Base-by-base conservation (phyloP, 1,139 yeast genomes). In the Yamadazyma atmosphaerica region DNA sequence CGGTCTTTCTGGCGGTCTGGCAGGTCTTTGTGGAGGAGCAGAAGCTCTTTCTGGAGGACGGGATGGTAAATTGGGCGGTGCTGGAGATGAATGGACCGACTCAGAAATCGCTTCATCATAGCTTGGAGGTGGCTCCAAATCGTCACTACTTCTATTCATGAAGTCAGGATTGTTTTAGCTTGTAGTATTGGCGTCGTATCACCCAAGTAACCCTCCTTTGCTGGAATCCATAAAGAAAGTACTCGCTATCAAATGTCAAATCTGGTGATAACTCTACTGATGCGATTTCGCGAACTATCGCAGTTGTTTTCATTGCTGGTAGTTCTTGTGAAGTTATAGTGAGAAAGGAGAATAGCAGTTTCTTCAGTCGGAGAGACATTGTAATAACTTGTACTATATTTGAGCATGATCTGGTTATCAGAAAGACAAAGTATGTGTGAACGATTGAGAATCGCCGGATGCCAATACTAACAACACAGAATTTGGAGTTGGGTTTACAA, bases 401-500 rank as follows among this genome's bases (percentile, higher is more conserved):
- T n/a, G n/a, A n/a, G 5, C 18, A 79, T 79, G 80, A 77, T 86
- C 65, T 86, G 95, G 95, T 72, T 86, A 47, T 77, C 88, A 13
- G 92, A 85, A 55, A 65, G 81, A 50, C 95, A 86, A 55, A 84
- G 89, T 83, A 72, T 45, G 86, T 78, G 24, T 18, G 4, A 6
- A 16, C 9, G 22, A n/a, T 27, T 7, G 10, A 17, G 32, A 4
- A 5, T n/a, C n/a, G n/a, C 15, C 8, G 21, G 12, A 15, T 27
- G 18, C n/a, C 5, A 12, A 9, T 45, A 53, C 62, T 62, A 60
- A 52, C 60, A 22, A 17, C 21, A 7, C 49, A 87, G 96, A 89
- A 63, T 83, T 83, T 55, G 98, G 98, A 22, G 97, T 88, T 19
- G 96, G 89, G 8, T 86, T 90, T 71, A 87, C 96, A 11, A 90